Conservation (phyloP, 2,329 filamentous ascomycete species). For the Xylaria sp. region DNA sequence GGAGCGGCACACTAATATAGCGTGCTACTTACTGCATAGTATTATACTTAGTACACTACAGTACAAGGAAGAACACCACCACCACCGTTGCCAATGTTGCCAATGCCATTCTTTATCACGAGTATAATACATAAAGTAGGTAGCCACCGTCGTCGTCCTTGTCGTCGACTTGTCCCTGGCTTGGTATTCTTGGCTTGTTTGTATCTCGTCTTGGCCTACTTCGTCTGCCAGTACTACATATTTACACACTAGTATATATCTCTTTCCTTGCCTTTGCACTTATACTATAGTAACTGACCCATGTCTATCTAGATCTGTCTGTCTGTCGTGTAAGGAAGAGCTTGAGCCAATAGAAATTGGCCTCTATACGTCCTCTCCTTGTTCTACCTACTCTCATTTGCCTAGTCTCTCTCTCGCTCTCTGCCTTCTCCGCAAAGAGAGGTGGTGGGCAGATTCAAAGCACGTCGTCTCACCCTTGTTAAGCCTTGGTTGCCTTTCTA, state of each 20-base stretch:
- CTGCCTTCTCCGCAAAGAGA: constrained; percentile 3
- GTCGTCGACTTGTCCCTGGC: not conserved
- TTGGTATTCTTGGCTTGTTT: not conserved
- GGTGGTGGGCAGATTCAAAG: constrained; percentile 9
- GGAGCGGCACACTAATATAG: too few species aligned
- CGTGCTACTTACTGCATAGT: not conserved
- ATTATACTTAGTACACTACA: too few species aligned
- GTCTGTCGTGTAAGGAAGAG: not conserved
- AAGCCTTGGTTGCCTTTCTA: not conserved
- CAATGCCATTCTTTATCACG: not conserved
- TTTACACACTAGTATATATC: not conserved
- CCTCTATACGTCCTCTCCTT: not conserved
- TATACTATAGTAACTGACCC: not conserved
- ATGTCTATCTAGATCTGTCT: not conserved
- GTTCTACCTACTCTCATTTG: not conserved
- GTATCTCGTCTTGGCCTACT: too few species aligned
- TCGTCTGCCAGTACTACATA: not conserved
- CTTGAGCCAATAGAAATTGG: constrained; percentile 3
- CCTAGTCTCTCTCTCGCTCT: not conserved
- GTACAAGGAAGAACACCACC: not conserved
- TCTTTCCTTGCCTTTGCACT: not conserved
- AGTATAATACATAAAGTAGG: not conserved
- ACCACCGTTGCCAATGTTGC: not conserved
- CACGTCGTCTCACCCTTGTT: not conserved
- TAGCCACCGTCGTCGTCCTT: not conserved